Base-by-base conservation (phyloP, 768 basidiomycete species). In the Termitomyces sp. region DNA sequence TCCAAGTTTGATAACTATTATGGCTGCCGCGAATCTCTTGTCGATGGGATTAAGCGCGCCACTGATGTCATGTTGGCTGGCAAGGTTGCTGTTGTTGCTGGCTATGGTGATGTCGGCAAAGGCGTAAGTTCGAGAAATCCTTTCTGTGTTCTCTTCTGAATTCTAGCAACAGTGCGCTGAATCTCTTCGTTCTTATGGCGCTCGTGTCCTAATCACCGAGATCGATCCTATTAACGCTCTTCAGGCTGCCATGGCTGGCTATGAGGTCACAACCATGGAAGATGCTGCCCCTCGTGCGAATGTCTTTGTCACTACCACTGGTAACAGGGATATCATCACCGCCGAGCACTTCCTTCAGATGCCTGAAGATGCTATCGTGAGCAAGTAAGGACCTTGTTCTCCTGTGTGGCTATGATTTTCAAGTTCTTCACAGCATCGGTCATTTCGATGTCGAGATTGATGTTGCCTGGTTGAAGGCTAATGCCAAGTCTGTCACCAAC, bases 41-140 rank as follows among this genome's bases (percentile, higher is more conserved):
- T 99, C 58, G 97, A 99, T 70, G 97, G 97, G 65, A 98, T 99
- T 79, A 99, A 99, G 84, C 94, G 97, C 68, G 97, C 97, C 57
- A 99, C 97, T 60, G 97, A 99, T 71, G 93, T 99, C 71, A 99
- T 99, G 97, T 86, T 99, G 71, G 97, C 97, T 62, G 97, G 96
- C 51, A 99, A 99, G 78, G 95, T 99, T 62, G 95, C 94, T 51
- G 92, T 98, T 61, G 97, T 99, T 63, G 97, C 97, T 62, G 97
- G 97, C 55, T 99, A 87, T 72, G 97, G 97, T 75, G 97, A 99
- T 68, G 97, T 99, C 62, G 97, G 97, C 64, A 99, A 99, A 75
- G 97, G 97, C 55, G 94, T 97, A 76, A 64, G 93, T 85, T 54
- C 6, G 8, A 11, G 34, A 53, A n/a, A 14, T 51, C 17, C 17